Percentiles rank a stretch among this genome's conserved stretches.
Conservation (phyloP, 345 rosid genomes). For the Hibiscus syriacus region DNA sequence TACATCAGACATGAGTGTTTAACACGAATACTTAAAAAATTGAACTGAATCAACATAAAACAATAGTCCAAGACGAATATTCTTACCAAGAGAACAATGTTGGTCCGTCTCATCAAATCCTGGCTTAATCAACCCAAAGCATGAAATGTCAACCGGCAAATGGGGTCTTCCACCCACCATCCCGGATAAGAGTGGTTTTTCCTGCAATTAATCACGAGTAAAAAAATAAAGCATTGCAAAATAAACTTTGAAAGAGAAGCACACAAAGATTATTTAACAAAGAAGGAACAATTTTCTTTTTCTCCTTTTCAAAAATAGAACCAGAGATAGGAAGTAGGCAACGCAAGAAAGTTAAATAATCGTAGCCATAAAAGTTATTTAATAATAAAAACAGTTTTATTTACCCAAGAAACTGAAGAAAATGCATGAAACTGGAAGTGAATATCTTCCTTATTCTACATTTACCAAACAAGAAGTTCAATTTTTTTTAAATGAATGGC, state of each 20-base stretch:
- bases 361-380: no score
- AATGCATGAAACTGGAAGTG: neutral
- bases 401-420: no score
- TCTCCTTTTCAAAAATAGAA: neutral
- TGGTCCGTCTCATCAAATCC: conserved; percentile 28
- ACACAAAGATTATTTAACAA: no score
- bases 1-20: neutral
- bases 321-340: no score
- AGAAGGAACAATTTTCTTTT: neutral
- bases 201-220: conserved; percentile 16
- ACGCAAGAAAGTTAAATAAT: no score
- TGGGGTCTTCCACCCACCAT: conserved; percentile 22
- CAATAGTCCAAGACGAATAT: conserved; percentile 3
- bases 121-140: conserved; percentile 30
- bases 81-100: conserved; percentile 38
- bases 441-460: neutral
- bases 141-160: conserved; percentile 23
- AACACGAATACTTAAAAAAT: neutral
- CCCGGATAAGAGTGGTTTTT: conserved; percentile 11
- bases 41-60: conserved; percentile 16
- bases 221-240: neutral
- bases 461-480: neutral
- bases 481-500: neutral
- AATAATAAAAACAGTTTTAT: no score
- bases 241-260: neutral